Base-by-base conservation (phyloP, 2,329 filamentous ascomycete species). In the Malbranchea cinnamomea region DNA sequence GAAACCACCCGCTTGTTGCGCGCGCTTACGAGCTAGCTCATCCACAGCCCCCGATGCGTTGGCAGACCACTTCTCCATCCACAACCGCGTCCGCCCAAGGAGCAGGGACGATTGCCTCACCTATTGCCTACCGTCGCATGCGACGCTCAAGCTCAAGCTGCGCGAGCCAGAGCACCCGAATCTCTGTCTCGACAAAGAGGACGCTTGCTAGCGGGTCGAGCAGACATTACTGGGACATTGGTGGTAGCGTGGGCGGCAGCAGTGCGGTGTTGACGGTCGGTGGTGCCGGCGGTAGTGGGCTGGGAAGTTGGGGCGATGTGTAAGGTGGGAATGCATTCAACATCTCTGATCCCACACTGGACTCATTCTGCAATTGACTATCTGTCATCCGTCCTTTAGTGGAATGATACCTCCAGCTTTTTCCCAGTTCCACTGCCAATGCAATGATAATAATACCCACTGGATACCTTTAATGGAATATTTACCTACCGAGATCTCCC, bases 141-240 rank as follows among this genome's bases (percentile, higher is more conserved):
- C 50, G 56, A 12, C 51, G 59, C 20, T 52, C 58, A 6, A 56
- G 64, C 35, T 70, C 73, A 35, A 91, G 80, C 52, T 92, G 83
- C 52, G 83, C 82, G 3, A 92, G 81, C 48, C 82, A 92, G 56
- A 91, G 81, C 52, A 82, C 81, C 5, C 76, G 78, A 52, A 71
- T 77, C 43, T 81, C 73, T 11, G 74, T 71, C 18, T 81, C 72
- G 19, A 74, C 71, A 22, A 65, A 67, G 44, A 63, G 68, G 30
- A 57, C 54, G 0, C 41, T 63, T 32, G 57, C 58, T 3, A 76
- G 71, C 40, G 68, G 72, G 19, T 85, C 79, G 25, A 81, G 75
- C 26, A 63, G 83, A 31, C 82, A 92, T 49, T 94, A 91, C 53
- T 94, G 85, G 85, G 85, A 93, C 51, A 71, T 93, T 40, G 82